phyloP scores from a whole-genome alignment of 2,329 filamentous ascomycete species.

The Aspergillus caelatus region DNA sequence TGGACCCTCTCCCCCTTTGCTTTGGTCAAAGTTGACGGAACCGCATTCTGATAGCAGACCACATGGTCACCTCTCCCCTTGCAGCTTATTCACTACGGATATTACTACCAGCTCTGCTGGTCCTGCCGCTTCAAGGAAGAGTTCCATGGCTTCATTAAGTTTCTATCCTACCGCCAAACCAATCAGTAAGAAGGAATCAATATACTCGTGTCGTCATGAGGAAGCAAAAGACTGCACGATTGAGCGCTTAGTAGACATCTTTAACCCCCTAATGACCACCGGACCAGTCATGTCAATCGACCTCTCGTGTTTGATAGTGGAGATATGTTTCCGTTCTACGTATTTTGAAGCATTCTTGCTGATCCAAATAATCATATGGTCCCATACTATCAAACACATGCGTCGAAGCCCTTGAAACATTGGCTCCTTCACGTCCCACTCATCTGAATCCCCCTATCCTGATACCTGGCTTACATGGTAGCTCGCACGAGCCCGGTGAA shows the following conservation, averaged over 20 bases:
- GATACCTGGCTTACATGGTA: not conserved
- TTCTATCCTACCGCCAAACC: too few species aligned
- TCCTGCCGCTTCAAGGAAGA: not conserved
- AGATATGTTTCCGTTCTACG: not conserved
- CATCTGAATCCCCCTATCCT: not conserved
- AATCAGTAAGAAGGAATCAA: too few species aligned
- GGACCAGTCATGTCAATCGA: too few species aligned
- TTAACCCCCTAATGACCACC: too few species aligned
- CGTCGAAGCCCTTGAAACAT: not conserved
- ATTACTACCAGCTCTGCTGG: not conserved
- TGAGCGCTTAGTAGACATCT: too few species aligned
- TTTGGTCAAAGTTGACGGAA: too few species aligned
- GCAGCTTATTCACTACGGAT: too few species aligned
- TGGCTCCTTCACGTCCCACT: not conserved
- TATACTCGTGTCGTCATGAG: too few species aligned
- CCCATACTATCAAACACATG: not conserved
- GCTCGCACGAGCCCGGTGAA: not conserved
- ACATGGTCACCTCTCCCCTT: too few species aligned
- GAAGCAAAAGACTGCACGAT: too few species aligned
- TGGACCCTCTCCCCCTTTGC: not conserved
- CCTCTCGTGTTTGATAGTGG: not conserved
- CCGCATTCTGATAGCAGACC: too few species aligned
- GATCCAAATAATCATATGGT: conserved; percentile 2
- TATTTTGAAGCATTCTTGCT: not conserved
- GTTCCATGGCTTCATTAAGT: not conserved